Percentiles rank a stretch among this genome's conserved stretches.
These are phyloP conservation scores for Trametes maxima DNA, from an alignment of 768 basidiomycete species.

Conservation along the genomic window DNA sequence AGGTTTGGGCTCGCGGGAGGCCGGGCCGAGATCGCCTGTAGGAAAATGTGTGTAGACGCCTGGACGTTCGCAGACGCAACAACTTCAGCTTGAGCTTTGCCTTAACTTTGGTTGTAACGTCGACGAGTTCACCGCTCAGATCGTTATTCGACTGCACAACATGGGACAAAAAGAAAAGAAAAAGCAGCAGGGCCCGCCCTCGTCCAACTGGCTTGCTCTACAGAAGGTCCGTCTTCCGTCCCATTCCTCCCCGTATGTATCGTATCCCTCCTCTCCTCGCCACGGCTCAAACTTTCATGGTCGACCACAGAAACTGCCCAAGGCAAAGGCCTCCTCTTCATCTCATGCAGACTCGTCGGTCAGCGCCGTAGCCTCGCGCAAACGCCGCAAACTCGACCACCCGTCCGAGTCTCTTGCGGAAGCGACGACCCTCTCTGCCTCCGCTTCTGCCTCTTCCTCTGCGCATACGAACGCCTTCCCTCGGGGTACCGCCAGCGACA, in stretches of 20 bases:
- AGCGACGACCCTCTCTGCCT: background rate
- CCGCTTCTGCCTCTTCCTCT: background rate
- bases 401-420: background rate
- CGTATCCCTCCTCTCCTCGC: background rate
- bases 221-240: slow-evolving; percentile 44
- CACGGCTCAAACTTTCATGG: background rate
- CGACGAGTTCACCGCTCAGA: too few species aligned
- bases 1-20: too few species aligned
- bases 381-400: slow-evolving; percentile 25
- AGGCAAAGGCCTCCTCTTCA: background rate
- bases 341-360: background rate
- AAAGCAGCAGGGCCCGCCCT: slow-evolving; percentile 33
- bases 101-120: too few species aligned
- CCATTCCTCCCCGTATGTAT: background rate
- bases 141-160: too few species aligned
- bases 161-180: too few species aligned
- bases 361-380: slow-evolving; percentile 9
- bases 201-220: slow-evolving; percentile 62
- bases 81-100: too few species aligned
- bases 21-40: too few species aligned
- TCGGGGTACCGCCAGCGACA: background rate
- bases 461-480: slow-evolving; percentile 5
- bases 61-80: background rate
- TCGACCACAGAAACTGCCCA: slow-evolving; percentile 17
- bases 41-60: too few species aligned